Evolutionary conservation across 495 filamentous ascomycete species (phyloP).

Genomic region (Podospora australis): DNA sequence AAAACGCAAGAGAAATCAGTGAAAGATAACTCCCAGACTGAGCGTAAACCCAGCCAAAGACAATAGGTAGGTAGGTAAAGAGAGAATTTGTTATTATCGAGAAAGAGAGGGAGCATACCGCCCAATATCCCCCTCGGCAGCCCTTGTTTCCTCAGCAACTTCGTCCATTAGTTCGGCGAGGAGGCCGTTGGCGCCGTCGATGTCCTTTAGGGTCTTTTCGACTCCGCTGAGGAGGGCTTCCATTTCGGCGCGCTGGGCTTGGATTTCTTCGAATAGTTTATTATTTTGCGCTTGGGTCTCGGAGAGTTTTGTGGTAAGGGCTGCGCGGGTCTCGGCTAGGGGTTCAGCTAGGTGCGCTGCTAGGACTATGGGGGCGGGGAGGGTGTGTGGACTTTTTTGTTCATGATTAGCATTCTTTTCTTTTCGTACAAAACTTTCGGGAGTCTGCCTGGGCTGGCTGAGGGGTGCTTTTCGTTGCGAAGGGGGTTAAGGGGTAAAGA

Average conservation of each 20-base stretch:
- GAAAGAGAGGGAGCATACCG: conserved; percentile 1
- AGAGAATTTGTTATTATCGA: not conserved
- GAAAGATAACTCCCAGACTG: no score
- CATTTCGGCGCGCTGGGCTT: conserved; percentile 67
- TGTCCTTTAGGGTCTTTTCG: conserved; percentile 61
- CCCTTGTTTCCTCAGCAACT: conserved; percentile 41
- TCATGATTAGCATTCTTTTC: not conserved
- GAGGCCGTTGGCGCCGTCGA: conserved; percentile 56
- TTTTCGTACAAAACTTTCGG: no score
- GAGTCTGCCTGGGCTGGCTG: no score
- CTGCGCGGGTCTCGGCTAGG: conserved; percentile 51
- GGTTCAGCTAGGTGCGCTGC: conserved; percentile 66
- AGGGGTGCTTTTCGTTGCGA: no score
- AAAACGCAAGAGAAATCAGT: conserved; percentile 8
- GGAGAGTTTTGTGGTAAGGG: conserved; percentile 56
- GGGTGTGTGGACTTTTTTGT: conserved; percentile 70
- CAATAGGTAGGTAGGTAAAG: no score
- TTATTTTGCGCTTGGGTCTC: conserved; percentile 59
- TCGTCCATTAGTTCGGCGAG: conserved; percentile 40
- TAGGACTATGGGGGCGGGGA: conserved; percentile 61
- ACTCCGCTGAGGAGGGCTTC: conserved; percentile 57
- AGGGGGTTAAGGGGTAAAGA: no score
- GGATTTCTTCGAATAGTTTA: conserved; percentile 53
- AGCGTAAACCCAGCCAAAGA: no score
- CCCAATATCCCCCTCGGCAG: conserved; percentile 42